Conservation (phyloP, 495 filamentous ascomycete species). For the Aeminium ludgeri region DNA sequence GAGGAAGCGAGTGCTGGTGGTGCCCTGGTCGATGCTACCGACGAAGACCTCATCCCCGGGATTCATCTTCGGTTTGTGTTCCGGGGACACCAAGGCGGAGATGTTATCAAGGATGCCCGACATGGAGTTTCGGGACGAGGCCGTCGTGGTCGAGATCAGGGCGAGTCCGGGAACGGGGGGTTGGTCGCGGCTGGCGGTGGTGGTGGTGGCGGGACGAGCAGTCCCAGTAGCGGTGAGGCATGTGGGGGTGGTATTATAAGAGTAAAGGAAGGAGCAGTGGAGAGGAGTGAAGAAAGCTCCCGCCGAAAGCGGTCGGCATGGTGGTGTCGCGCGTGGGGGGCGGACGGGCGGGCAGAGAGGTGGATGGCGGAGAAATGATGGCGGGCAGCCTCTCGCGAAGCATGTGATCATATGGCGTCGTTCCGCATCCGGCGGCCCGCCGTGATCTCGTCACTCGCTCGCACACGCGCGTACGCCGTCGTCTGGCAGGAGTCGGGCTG, state of each 20-base stretch:
- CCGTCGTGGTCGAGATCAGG: background rate
- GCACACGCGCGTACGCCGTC: background rate
- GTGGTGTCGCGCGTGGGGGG: background rate
- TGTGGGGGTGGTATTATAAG: background rate
- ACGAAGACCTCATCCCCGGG: conserved; percentile 33
- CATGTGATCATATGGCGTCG: background rate
- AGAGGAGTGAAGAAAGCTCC: background rate
- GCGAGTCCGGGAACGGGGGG: background rate
- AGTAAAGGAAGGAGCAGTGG: background rate
- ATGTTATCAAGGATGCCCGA: conserved; percentile 3
- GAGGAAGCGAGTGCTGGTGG: conserved; percentile 81
- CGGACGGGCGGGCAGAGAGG: background rate
- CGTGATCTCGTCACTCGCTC: no score
- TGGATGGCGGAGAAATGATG: no score
- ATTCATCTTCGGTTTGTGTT: conserved; percentile 3
- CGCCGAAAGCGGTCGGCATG: background rate
- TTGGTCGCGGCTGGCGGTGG: background rate
- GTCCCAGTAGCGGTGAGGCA: background rate
- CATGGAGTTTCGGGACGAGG: background rate
- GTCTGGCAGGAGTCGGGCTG: no score
- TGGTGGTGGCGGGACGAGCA: background rate
- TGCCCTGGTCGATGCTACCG: conserved; percentile 78
- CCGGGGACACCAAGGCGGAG: background rate
- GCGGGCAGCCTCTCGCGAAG: background rate
- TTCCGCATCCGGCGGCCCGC: no score